Evolutionary conservation across 441 rosid genomes (phyloP), one percentile per base, ranked within the genome.

Genomic region (Francoa sonchifolia): DNA sequence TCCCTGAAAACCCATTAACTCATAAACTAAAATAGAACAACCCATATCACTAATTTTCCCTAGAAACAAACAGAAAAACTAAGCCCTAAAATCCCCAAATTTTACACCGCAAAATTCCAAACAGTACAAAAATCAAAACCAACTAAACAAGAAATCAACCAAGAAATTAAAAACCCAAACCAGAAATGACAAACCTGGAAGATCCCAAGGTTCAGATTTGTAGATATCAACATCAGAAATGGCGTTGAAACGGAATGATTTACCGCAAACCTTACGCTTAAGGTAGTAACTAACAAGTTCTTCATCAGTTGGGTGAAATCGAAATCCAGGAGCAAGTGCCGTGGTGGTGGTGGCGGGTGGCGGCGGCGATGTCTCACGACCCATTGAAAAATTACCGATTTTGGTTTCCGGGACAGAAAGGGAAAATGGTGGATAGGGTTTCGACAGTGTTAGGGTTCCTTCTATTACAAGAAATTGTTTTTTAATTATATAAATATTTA

Each of bases 241-340:
- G 45, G 76, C 84, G 20, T 77, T 71, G 58, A 78, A 77, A 39
- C 79, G 83, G 17, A 81, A 75, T 12, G 80, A 72, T 43, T 70
- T 88, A 28, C 55, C 57, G 3, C 53, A 51, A 60, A 81, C 79
- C 83, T 84, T 84, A 37, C 88, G 54, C 67, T 79, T 89, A 65
- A 88, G 69, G 77, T 81, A 81, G 62, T 84, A 81, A 40, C 73
- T 68, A 1, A 76, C 79, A 22, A 84, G 67, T 53, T 89, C 95
- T 50, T 89, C 94, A 15, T 76, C 97, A 0, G 90, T 80, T n/a
- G n/a, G n/a, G n/a, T n/a, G n/a, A n/a, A n/a, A n/a, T n/a, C n/a
- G n/a, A n/a, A n/a, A n/a, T n/a, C 97, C 95, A 12, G 97, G 97
- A 23, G 94, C 95, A 55, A 84, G 68, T 0, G 90, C 70, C 8